Base-by-base conservation (phyloP, 78 protist genomes). In the Dictyostelium firmibasis region DNA sequence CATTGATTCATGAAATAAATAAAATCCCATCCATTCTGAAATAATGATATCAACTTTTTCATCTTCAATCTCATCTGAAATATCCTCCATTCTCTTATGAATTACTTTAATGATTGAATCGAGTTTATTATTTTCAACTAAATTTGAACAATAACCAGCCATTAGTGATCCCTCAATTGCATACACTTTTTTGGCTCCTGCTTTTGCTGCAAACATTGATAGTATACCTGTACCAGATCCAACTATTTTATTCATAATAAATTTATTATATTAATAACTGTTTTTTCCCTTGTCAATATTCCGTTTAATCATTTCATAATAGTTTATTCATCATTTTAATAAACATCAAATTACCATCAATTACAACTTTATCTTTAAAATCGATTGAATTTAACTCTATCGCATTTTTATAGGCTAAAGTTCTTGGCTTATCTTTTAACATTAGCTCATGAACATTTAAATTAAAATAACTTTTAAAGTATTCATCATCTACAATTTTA, bases 1-100 rank as follows among this genome's bases (percentile, higher is more conserved):
- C 98, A 97, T 97, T 41, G 91, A 43, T 94, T 97, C 98, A 60
- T 96, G 97, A 6, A 97, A 74, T 47, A 97, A 87, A 82, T 92
- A 95, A 81, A 96, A 97, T 33, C 98, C 98, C 98, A 97, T 97
- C 98, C 98, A 97, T 75, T 97, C 98, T 16, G 97, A 92, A n/a
- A 97, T 77, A 36, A 97, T 97, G 1, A 97, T 72, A 72, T 97
- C 98, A 11, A 97, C 98, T 47, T 94, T 74, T 74, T 96, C 47
- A 13, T 50, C 88, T 5, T 53, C 69, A 3, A 89, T 70, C 38
- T 96, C 72, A 50, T 47, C 35, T 8, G 62, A 77, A 35, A 93
- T 36, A 31, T 93, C 75, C n/a, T 93, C 96, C 50, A 93, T 57
- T 60, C 87, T 81, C 35, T 83, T 87, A 18, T 85, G 67, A 33